Conservation (phyloP, 306 rosid genomes). For the Luffa acutangula region DNA sequence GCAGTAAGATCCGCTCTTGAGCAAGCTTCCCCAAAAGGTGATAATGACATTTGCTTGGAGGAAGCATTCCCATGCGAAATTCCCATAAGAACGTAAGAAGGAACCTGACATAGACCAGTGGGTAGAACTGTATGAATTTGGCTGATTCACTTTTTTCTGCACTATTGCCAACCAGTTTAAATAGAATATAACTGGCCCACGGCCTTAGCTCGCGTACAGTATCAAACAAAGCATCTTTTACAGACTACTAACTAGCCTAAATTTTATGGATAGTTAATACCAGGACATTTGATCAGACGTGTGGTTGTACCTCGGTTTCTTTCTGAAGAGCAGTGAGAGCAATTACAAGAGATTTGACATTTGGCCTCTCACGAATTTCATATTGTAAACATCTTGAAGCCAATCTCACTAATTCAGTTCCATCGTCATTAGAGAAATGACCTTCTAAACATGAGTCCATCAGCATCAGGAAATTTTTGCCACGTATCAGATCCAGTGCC, state of each 20-base stretch:
- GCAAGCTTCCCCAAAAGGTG: constrained; percentile 90
- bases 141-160: not conserved
- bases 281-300: not conserved
- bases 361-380: constrained; percentile 88
- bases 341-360: constrained; percentile 62
- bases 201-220: not conserved
- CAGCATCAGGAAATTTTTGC: constrained; percentile 54
- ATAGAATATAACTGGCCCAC: constrained; percentile 8
- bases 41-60: constrained; percentile 45
- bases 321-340: constrained; percentile 79
- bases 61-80: constrained; percentile 45
- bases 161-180: constrained; percentile 1
- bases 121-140: constrained; percentile 15
- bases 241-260: not conserved
- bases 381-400: constrained; percentile 81
- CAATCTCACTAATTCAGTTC: constrained; percentile 71
- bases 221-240: not conserved
- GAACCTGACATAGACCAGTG: constrained; percentile 45
- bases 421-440: constrained; percentile 79
- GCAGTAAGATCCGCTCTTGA: constrained; percentile 89
- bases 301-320: constrained; percentile 54
- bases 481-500: constrained; percentile 82
- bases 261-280: not conserved
- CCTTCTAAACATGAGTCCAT: constrained; percentile 86
- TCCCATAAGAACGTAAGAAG: constrained; percentile 62